Evolutionary conservation across 129 eudicot genomes (phyloP).

Genomic region (Solidago caesia): DNA sequence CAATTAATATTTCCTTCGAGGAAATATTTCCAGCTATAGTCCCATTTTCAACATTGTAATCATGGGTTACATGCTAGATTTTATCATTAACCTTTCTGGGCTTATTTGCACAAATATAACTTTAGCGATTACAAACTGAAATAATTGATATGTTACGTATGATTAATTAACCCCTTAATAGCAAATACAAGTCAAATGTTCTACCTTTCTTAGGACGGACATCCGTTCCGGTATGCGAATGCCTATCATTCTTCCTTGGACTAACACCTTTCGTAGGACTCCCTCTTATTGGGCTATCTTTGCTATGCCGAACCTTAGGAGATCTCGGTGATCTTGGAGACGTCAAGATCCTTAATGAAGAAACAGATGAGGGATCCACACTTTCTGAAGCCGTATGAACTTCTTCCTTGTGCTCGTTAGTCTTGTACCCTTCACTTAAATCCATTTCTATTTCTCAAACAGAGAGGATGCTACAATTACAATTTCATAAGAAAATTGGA

Average conservation of each 20-base stretch:
- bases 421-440: constrained; percentile 30
- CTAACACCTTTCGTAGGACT: constrained; percentile 37
- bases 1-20: not conserved
- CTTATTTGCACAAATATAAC: no score
- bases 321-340: constrained; percentile 59
- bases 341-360: constrained; percentile 40
- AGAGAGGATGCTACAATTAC: constrained; percentile 31
- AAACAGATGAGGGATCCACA: constrained; percentile 47
- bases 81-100: no score
- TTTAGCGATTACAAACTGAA: no score
- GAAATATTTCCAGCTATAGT: not conserved
- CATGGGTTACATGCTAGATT: no score
- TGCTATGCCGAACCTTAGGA: constrained; percentile 34
- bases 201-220: constrained; percentile 74
- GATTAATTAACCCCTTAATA: not conserved
- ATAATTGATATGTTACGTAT: not conserved
- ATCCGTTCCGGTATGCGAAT: constrained; percentile 46
- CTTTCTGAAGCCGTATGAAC: constrained; percentile 51
- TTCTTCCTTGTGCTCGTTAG: constrained; percentile 59
- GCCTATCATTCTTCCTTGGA: constrained; percentile 35
- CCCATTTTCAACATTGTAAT: not conserved
- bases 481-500: constrained; percentile 24
- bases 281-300: constrained; percentile 28
- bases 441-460: constrained; percentile 49
- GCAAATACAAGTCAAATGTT: not conserved